phyloP scores from a whole-genome alignment of 2,329 filamentous ascomycete species.

The Diaporthe sp. region DNA sequence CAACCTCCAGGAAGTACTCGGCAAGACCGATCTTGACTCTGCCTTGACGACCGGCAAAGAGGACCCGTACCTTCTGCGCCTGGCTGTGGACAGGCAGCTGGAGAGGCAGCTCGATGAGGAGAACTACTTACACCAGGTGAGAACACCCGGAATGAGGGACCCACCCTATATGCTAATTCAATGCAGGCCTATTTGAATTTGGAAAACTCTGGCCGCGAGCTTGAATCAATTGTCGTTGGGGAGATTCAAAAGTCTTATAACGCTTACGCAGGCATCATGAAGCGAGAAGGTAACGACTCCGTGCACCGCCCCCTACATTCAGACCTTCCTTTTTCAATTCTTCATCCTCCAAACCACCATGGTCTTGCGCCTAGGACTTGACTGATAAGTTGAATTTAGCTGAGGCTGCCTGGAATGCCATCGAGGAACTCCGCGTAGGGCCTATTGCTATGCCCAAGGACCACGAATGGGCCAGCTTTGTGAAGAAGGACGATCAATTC shows the following conservation, averaged over 20 bases:
- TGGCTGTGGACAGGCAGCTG: constrained; percentile 90
- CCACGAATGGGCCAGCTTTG: constrained; percentile 88
- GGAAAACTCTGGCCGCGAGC: constrained; percentile 92
- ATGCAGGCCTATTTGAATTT: constrained; percentile 90
- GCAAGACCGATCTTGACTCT: constrained; percentile 83
- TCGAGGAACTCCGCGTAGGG: constrained; percentile 86
- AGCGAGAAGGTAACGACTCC: constrained; percentile 72
- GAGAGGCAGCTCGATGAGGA: constrained; percentile 96
- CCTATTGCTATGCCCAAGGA: constrained; percentile 96
- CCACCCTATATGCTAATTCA: constrained; percentile 42
- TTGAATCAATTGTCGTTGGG: constrained; percentile 95
- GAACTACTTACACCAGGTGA: constrained; percentile 93
- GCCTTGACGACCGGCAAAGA: constrained; percentile 84
- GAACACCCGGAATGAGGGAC: constrained; percentile 47
- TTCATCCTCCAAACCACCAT: background rate
- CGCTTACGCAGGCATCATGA: constrained; percentile 90
- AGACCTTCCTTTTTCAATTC: background rate
- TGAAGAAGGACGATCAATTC: constrained; percentile 85
- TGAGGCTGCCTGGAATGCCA: constrained; percentile 81
- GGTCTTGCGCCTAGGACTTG: no score
- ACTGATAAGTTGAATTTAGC: constrained; percentile 56
- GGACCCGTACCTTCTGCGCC: constrained; percentile 89
- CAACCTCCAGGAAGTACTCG: constrained; percentile 84
- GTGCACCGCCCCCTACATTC: background rate
- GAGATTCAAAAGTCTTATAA: constrained; percentile 99